Evolutionary conservation across 2,329 filamentous ascomycete species (phyloP), one percentile per base, ranked within the genome.

Genomic region (Cladosporium sphaerospermum): DNA sequence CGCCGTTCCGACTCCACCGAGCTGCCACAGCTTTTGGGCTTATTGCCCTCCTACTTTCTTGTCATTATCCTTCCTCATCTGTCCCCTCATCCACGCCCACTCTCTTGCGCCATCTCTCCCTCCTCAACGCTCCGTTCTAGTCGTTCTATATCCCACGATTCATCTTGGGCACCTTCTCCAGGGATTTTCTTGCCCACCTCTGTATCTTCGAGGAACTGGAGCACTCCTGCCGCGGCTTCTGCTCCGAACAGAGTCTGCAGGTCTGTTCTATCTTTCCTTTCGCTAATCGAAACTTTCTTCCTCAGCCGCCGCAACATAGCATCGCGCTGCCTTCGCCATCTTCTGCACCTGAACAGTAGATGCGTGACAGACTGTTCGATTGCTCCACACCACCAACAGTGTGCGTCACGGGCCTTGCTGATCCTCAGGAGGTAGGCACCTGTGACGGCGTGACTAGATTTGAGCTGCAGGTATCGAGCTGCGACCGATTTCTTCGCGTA

Each of bases 171-270:
- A 7, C 23, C 23, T 23, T 40, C 37, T 14, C 18, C 18, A 11
- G 18, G n/a, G 9, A 14, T 9, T 40, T 9, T n/a, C 18, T 16
- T 40, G 37, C 37, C 13, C 8, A 40, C 37, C 9, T 40, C 37
- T 40, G 18, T 40, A 8, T 40, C 18, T 16, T 40, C 37, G 13
- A 40, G n/a, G 13, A 40, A 40, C 37, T 16, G 13, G n/a, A 40
- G 37, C 8, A 40, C 37, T 2, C 7, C 13, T 40, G 13, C 13
- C 9, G 7, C 18, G 37, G 37, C 37, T 14, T 40, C 13, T 40
- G n/a, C 8, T 16, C 67, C 64, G 4, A 14, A 40, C 13, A 40
- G 37, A 16, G 37, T 40, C 13, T 14, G n/a, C 13, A 40, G 37
- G 37, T 16, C 37, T 16, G 37, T 11, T 40, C 37, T 9, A 7